Base-by-base conservation (phyloP, 257 asterid genomes). In the Solanum rostratum region DNA sequence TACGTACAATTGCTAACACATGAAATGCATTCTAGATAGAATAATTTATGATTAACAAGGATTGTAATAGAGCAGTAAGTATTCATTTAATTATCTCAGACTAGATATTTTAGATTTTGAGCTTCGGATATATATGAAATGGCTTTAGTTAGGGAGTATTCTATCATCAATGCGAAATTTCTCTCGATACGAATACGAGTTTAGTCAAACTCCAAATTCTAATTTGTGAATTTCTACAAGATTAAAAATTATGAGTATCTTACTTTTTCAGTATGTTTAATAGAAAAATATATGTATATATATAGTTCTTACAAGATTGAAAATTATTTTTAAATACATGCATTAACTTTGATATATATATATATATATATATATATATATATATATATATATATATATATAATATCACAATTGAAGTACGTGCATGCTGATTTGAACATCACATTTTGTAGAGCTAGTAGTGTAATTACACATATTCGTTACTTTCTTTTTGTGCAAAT, bases 1-100 rank as follows among this genome's bases (percentile, higher is more conserved):
- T n/a, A 22, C 6, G n/a, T 71, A 71, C 37, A n/a, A 41, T n/a
- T n/a, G 37, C 80, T 71, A 71, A 65, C 74, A 66, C 46, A 33
- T 66, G 46, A 66, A 66, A 66, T 30, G 45, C 45, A 27, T 16
- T 20, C 46, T 18, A 11, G 10, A 14, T 62, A 24, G 24, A 62
- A 7, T 2, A 62, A 27, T 62, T 60, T 60, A 24, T 22, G 16
- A 60, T 7, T 33, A 60, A 59, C 14, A 3, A 59, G 30, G 15
- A 10, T 59, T 1, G 66, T 22, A 24, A 3, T 60, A 2, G 9
- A 60, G 5, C 5, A 13, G 6, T 24, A 60, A 60, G 1, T 11
- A 24, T 1, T 10, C 10, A 22, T 60, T n/a, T n/a, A n/a, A n/a
- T 3, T 10, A 57, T 9, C 1, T 57, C 13, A 9, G 27, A 57